Evolutionary conservation across 1,139 yeast species (phyloP).

Genomic region (Protomyces arabidopsidicola): DNA sequence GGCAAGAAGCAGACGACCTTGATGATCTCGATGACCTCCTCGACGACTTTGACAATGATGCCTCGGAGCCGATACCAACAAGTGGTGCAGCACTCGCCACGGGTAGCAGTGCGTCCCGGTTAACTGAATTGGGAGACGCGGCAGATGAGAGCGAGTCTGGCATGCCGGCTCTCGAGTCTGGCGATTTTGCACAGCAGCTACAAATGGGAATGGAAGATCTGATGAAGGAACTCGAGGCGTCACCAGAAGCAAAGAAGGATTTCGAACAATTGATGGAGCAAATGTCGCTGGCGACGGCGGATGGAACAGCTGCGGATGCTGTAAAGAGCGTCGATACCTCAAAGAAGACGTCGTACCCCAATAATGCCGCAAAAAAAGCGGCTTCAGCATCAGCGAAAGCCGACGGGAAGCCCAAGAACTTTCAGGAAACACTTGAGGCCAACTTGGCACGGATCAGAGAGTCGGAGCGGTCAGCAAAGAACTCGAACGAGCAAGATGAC

Average conservation of each 20-base stretch:
- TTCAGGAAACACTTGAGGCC: conserved; percentile 72
- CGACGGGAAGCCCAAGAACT: conserved; percentile 36
- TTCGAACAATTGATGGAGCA: conserved; percentile 52
- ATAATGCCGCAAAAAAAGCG: conserved; percentile 28
- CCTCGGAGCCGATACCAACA: conserved; percentile 20
- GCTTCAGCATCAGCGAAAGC: conserved; percentile 7
- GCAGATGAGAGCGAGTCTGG: conserved; percentile 1
- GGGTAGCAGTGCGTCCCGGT: not conserved
- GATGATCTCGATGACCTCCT: conserved; percentile 32
- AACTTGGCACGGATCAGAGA: conserved; percentile 69
- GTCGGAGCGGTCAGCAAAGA: conserved; percentile 54
- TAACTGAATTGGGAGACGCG: not conserved
- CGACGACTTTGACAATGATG: conserved; percentile 25
- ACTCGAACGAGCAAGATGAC: conserved; percentile 59
- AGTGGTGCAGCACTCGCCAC: conserved; percentile 2
- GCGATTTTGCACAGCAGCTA: conserved; percentile 43
- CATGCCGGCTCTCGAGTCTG: conserved; percentile 32
- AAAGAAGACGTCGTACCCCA: conserved; percentile 13
- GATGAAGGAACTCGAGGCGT: conserved; percentile 55
- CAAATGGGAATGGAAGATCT: conserved; percentile 45
- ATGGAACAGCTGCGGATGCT: conserved; percentile 40
- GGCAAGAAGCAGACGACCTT: conserved; percentile 28
- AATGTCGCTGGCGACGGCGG: conserved; percentile 39
- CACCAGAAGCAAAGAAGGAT: conserved; percentile 58
- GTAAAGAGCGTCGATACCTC: conserved; percentile 27